These are phyloP conservation scores for Saccharomycopsis schoenii DNA, from an alignment of 805 yeast species.

Conservation along the genomic window DNA sequence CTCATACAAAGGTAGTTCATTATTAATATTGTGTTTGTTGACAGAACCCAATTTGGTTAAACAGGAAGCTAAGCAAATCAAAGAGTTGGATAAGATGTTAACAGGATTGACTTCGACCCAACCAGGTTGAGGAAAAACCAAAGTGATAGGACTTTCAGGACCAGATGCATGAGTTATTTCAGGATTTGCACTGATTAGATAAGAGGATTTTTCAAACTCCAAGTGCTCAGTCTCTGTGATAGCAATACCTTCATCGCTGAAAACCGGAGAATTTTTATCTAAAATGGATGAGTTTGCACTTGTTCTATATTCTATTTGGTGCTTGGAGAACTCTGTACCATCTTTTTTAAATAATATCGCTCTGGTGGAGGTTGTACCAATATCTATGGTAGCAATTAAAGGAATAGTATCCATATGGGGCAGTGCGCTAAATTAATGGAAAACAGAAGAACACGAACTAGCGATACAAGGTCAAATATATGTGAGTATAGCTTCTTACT, in stretches of 20 bases:
- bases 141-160: constrained; percentile 41
- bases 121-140: constrained; percentile 70
- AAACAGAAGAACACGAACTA: not conserved
- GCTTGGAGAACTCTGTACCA: constrained; percentile 76
- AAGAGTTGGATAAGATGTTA: constrained; percentile 69
- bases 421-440: not conserved
- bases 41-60: constrained; percentile 45
- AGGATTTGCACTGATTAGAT: not conserved
- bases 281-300: constrained; percentile 41
- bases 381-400: constrained; percentile 66
- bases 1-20: constrained; percentile 43
- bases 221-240: constrained; percentile 44
- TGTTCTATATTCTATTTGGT: constrained; percentile 82
- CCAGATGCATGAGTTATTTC: not conserved
- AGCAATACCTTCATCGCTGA: constrained; percentile 67
- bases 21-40: constrained; percentile 38
- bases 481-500: no score
- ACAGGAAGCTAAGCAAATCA: constrained; percentile 67
- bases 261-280: constrained; percentile 36
- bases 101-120: constrained; percentile 94
- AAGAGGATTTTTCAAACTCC: constrained; percentile 44
- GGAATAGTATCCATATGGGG: constrained; percentile 22
- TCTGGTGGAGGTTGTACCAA: constrained; percentile 88
- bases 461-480: not conserved
- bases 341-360: constrained; percentile 66